phyloP scores from a whole-genome alignment of 345 rosid species.

The Citrus sp. region DNA sequence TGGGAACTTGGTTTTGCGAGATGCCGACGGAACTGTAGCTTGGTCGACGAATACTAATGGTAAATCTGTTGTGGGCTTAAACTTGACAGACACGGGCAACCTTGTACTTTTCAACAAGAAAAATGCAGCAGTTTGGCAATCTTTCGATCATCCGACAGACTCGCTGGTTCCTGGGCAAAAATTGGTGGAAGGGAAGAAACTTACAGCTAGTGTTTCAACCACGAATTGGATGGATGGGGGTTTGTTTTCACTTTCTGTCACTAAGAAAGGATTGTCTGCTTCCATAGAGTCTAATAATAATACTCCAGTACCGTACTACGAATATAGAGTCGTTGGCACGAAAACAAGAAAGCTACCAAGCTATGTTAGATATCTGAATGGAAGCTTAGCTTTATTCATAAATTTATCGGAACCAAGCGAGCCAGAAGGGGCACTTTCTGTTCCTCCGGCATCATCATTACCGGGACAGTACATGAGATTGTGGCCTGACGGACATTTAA shows the following conservation, averaged over 20 bases:
- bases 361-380: constrained; percentile 10
- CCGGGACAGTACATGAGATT: constrained; percentile 12
- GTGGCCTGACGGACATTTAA: constrained; percentile 28
- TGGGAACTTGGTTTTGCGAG: constrained; percentile 20
- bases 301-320: constrained; percentile 6
- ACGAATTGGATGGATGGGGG: background rate
- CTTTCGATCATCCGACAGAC: constrained; percentile 22
- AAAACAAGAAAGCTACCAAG: constrained; percentile 2
- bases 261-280: constrained; percentile 12
- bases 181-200: constrained; percentile 1
- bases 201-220: background rate
- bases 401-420: background rate
- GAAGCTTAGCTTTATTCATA: constrained; percentile 6
- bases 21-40: constrained; percentile 13
- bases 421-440: background rate
- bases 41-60: constrained; percentile 17
- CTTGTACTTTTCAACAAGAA: constrained; percentile 22
- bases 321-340: background rate
- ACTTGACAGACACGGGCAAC: constrained; percentile 17
- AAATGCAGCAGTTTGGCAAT: constrained; percentile 16
- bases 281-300: constrained; percentile 10
- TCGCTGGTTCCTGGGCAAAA: constrained; percentile 15
- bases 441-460: background rate
- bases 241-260: constrained; percentile 21
- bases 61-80: constrained; percentile 18